Conservation (phyloP, 2,329 filamentous ascomycete genomes). For the Cladosporium sp. region DNA sequence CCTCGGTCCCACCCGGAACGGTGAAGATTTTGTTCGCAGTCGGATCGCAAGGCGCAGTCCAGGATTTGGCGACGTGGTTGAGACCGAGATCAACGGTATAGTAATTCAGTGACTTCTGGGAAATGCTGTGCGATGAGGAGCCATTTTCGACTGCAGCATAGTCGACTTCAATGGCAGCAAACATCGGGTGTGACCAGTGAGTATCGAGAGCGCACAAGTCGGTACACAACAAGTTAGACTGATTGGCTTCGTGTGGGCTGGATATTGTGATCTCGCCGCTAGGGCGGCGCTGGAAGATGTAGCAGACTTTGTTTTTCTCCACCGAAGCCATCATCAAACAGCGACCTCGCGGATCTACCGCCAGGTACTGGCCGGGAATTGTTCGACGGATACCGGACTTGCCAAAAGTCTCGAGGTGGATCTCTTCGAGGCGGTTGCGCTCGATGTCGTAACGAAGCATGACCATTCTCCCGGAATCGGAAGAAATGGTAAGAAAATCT, state of each 20-base stretch:
- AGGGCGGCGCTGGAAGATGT: conserved; percentile 91
- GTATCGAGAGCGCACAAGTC: conserved; percentile 85
- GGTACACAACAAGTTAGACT: conserved; percentile 83
- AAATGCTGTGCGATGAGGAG: conserved; percentile 67
- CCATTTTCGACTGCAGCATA: conserved; percentile 90
- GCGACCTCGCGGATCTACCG: conserved; percentile 89
- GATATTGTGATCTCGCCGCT: conserved; percentile 95
- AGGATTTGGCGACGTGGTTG: conserved; percentile 95
- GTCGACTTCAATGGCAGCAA: conserved; percentile 89
- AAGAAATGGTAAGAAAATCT: conserved; percentile 96
- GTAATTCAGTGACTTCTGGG: conserved; percentile 83
- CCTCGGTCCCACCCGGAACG: conserved; percentile 87
- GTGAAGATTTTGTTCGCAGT: conserved; percentile 88
- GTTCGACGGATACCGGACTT: conserved; percentile 93
- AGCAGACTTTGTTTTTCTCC: conserved; percentile 99
- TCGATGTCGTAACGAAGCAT: conserved; percentile 86
- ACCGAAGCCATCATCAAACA: conserved; percentile 89
- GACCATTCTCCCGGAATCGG: conserved; percentile 90
- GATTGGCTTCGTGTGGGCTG: conserved; percentile 92
- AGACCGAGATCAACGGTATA: conserved; percentile 95
- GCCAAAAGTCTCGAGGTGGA: conserved; percentile 95
- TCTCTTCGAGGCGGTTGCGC: conserved; percentile 77
- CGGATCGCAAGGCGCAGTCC: conserved; percentile 89
- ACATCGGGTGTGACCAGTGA: conserved; percentile 94
- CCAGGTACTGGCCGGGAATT: conserved; percentile 91